These are phyloP conservation scores for Flaveria robusta DNA, from an alignment of 129 eudicot species.

Conservation along the genomic window DNA sequence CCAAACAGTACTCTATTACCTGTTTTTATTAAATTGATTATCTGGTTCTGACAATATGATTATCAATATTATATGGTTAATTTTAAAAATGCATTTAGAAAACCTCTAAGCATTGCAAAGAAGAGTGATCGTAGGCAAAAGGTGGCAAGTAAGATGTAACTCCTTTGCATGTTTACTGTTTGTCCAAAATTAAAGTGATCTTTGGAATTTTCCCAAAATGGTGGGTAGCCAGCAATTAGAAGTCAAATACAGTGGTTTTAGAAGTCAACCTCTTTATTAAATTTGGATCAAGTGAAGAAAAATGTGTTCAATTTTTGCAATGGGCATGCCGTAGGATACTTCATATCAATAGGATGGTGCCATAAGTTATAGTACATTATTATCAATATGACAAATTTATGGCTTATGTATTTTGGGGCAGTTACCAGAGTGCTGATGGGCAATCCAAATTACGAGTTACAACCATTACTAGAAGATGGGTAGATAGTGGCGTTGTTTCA, in stretches of 20 bases:
- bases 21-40: background rate
- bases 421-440: constrained; percentile 78
- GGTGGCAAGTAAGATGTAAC: background rate
- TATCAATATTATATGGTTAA: background rate
- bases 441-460: constrained; percentile 70
- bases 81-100: background rate
- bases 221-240: background rate
- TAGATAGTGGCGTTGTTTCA: constrained; percentile 61
- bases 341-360: background rate
- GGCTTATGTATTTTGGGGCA: constrained; percentile 32
- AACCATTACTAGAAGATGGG: constrained; percentile 81
- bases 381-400: background rate
- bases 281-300: background rate
- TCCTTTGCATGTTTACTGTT: background rate
- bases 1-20: background rate
- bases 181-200: background rate
- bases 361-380: background rate
- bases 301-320: background rate
- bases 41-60: background rate
- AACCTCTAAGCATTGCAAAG: background rate
- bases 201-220: background rate
- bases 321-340: constrained; percentile 3
- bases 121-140: constrained; percentile 10
- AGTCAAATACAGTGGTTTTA: background rate
- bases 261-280: background rate